phyloP scores from a whole-genome alignment of 805 yeast species.

The Lipomyces yamanashiensis region DNA sequence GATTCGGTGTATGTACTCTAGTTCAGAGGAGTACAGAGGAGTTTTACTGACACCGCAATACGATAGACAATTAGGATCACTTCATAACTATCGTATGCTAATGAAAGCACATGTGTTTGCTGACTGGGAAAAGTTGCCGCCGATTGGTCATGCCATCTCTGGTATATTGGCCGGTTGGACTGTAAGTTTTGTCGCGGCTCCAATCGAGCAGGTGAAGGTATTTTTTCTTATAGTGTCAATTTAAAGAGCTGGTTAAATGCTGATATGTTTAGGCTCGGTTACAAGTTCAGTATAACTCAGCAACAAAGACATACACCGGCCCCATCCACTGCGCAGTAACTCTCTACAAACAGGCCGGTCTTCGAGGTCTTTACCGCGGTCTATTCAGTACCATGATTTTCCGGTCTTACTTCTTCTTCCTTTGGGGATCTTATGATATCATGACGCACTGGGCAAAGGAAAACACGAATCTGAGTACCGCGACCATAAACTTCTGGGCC shows the following conservation, averaged over 20 bases:
- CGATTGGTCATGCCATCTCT: constrained; percentile 74
- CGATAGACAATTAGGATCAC: constrained; percentile 73
- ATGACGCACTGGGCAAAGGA: constrained; percentile 70
- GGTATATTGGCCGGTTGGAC: constrained; percentile 86
- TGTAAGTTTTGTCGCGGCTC: constrained; percentile 94
- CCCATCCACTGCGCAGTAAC: constrained; percentile 70
- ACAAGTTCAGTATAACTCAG: constrained; percentile 87
- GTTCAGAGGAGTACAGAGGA: not conserved
- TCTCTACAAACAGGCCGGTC: constrained; percentile 56
- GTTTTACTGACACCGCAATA: not conserved
- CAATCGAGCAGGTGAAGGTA: constrained; percentile 79
- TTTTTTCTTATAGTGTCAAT: not conserved
- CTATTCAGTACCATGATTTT: constrained; percentile 84
- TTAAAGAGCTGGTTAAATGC: too few species aligned
- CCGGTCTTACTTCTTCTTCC: constrained; percentile 81
- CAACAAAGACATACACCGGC: constrained; percentile 67
- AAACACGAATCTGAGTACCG: constrained; percentile 66
- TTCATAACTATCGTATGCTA: constrained; percentile 73
- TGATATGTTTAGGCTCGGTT: constrained; percentile 58
- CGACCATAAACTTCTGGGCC: constrained; percentile 85
- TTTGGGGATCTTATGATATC: constrained; percentile 94
- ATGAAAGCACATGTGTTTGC: constrained; percentile 66
- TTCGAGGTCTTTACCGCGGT: constrained; percentile 79
- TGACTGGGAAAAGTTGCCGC: constrained; percentile 66
- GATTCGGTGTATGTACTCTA: constrained; percentile 62